These are phyloP conservation scores for Histomonas meleagridis DNA, from an alignment of 208 protist genomes.

Conservation along the genomic window DNA sequence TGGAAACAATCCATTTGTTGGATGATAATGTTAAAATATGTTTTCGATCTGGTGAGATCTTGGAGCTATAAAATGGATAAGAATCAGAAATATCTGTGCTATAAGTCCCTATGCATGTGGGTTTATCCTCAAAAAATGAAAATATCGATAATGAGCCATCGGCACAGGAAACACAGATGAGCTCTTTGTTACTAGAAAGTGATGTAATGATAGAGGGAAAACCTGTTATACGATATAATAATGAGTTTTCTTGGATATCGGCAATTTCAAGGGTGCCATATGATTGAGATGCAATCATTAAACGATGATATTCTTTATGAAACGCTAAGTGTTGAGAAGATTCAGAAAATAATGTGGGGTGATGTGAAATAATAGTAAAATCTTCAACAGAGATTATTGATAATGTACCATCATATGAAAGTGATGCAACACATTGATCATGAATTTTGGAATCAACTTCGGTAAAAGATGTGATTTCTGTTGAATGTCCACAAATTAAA, in stretches of 20 bases:
- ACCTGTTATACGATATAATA: background rate
- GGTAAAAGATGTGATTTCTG: background rate
- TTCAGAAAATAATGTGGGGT: background rate
- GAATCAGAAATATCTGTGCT: too few species aligned
- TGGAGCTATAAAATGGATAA: background rate
- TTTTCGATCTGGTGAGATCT: background rate
- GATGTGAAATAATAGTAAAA: constrained; percentile 17
- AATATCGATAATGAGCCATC: background rate
- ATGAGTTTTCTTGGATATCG: background rate
- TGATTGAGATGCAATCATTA: background rate
- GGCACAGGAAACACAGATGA: background rate
- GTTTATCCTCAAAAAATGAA: too few species aligned
- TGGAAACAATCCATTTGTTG: background rate
- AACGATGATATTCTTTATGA: background rate
- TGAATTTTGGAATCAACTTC: background rate
- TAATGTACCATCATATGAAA: background rate
- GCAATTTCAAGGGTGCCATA: background rate
- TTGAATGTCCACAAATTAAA: background rate
- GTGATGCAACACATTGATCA: background rate
- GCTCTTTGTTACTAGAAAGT: background rate
- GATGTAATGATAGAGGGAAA: background rate
- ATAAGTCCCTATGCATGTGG: too few species aligned
- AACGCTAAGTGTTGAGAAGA: background rate
- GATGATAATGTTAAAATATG: background rate
- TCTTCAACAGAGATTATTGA: constrained; percentile 29